These are phyloP conservation scores for Phytopythium mirpurense DNA, from an alignment of 352 stramenopile species.

Conservation along the genomic window DNA sequence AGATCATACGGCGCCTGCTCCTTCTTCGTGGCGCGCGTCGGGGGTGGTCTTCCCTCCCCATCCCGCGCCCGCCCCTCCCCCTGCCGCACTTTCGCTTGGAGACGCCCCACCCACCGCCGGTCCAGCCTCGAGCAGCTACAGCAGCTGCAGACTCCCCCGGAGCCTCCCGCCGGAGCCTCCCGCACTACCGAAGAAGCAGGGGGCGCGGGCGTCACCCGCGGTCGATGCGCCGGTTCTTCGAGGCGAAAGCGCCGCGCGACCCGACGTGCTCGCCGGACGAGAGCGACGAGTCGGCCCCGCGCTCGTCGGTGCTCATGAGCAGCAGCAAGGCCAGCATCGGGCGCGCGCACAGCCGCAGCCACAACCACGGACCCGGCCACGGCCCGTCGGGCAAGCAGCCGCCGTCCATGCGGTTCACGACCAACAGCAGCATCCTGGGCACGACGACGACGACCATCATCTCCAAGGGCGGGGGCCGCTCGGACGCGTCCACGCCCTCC, in stretches of 20 bases:
- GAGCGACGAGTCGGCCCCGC: background rate
- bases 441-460: slow-evolving; percentile 28
- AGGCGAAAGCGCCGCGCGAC: slow-evolving; percentile 5
- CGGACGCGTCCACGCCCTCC: slow-evolving; percentile 10
- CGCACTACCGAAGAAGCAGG: background rate
- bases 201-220: background rate
- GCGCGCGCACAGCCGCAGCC: slow-evolving; percentile 2
- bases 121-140: too few species aligned
- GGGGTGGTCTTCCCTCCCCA: too few species aligned
- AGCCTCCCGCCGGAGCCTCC: too few species aligned
- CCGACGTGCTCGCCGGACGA: background rate
- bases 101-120: too few species aligned
- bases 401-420: slow-evolving; percentile 25
- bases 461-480: slow-evolving; percentile 2
- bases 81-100: too few species aligned
- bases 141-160: too few species aligned
- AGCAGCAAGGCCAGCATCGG: background rate
- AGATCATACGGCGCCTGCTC: too few species aligned
- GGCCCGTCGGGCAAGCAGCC: background rate
- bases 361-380: background rate
- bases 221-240: slow-evolving; percentile 10
- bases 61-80: too few species aligned
- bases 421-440: slow-evolving; percentile 23
- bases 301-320: slow-evolving; percentile 8
- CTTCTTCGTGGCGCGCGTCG: too few species aligned